phyloP scores from a whole-genome alignment of 2,329 filamentous ascomycete genomes.

The Cercospora sesami region DNA sequence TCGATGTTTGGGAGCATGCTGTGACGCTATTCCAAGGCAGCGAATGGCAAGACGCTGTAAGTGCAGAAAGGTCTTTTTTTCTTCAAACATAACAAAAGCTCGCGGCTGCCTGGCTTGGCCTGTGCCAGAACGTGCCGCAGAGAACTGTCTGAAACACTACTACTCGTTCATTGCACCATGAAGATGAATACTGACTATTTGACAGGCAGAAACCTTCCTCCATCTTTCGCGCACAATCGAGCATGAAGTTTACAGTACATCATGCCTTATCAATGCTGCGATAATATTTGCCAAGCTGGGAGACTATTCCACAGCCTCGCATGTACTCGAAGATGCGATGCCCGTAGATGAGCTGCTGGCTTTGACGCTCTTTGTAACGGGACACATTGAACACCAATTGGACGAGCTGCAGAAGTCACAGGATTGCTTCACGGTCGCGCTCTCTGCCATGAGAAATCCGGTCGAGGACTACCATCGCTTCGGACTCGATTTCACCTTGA shows the following conservation, averaged over 20 bases:
- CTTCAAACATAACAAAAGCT: too few species aligned
- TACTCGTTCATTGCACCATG: too few species aligned
- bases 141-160: too few species aligned
- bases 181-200: background rate
- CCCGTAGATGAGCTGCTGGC: conserved; percentile 22
- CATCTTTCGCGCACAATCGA: conserved; percentile 27
- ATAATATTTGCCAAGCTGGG: conserved; percentile 37
- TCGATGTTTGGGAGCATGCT: conserved; percentile 41
- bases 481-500: conserved; percentile 31
- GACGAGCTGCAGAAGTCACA: conserved; percentile 25
- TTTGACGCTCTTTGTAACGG: conserved; percentile 36
- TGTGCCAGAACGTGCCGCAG: too few species aligned
- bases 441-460: conserved; percentile 21
- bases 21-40: conserved; percentile 35
- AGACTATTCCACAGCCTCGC: conserved; percentile 31
- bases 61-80: background rate
- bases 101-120: too few species aligned
- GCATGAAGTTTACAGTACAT: conserved; percentile 19
- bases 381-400: conserved; percentile 33
- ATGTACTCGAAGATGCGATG: conserved; percentile 31
- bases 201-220: conserved; percentile 29
- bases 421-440: conserved; percentile 28
- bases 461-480: conserved; percentile 18
- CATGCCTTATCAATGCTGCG: conserved; percentile 35
- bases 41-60: conserved; percentile 37